Conservation (phyloP, 345 rosid species). For the Pugionium cornutum region DNA sequence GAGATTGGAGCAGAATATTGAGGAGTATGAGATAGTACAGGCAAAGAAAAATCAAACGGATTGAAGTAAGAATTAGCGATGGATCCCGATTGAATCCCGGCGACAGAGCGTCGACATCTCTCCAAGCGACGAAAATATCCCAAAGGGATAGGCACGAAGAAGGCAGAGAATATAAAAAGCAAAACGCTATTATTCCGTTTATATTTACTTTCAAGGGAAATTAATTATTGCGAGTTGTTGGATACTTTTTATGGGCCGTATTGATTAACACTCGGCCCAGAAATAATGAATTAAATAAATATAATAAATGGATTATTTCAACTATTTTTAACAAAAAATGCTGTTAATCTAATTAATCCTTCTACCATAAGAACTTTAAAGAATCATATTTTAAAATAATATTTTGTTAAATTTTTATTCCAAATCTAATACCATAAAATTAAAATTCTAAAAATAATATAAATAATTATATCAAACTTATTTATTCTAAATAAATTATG, state of each 20-base stretch:
- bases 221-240: constrained; percentile 33
- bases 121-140: constrained; percentile 43
- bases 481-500: too few relatives aligned
- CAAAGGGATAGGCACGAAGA: constrained; percentile 36
- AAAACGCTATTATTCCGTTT: not conserved
- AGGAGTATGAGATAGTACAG: constrained; percentile 10
- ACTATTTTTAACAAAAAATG: too few relatives aligned
- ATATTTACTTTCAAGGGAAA: not conserved
- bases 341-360: too few relatives aligned
- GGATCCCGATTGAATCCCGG: constrained; percentile 44
- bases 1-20: constrained; percentile 11
- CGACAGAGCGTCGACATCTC: constrained; percentile 35
- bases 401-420: too few relatives aligned
- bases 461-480: too few relatives aligned
- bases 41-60: not conserved
- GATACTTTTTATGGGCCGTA: constrained; percentile 27
- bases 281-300: not conserved
- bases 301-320: not conserved
- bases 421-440: too few relatives aligned
- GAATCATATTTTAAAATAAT: too few relatives aligned
- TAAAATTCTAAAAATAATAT: too few relatives aligned
- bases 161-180: not conserved
- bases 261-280: constrained; percentile 21
- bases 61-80: not conserved
- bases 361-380: too few relatives aligned